Conservation (phyloP, 2,329 filamentous ascomycete species). For the Aulographum hederae region DNA sequence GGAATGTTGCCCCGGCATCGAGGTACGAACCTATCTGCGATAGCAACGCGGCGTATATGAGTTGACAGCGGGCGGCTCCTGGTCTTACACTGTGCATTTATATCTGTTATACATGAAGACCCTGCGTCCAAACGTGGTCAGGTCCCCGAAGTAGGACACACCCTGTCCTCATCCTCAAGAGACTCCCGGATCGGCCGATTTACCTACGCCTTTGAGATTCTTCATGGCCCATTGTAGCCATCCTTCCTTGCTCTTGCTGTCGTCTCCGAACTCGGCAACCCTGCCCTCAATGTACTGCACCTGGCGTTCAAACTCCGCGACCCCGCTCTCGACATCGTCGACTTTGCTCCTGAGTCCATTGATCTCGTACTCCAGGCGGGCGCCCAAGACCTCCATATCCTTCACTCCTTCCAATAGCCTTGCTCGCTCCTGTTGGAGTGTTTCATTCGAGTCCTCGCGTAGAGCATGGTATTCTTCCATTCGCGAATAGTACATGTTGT, state of each 20-base stretch:
- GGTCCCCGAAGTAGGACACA: too few species aligned
- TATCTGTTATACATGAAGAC: too few species aligned
- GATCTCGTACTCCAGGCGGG: conserved; percentile 86
- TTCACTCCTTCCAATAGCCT: conserved; percentile 53
- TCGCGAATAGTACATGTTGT: conserved; percentile 49
- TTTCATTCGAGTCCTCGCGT: conserved; percentile 46
- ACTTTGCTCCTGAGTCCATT: conserved; percentile 62
- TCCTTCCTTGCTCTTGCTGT: conserved; percentile 11
- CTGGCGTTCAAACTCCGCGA: conserved; percentile 62
- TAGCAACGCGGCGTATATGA: too few species aligned
- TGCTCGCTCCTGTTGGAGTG: conserved; percentile 50
- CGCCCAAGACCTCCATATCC: conserved; percentile 63
- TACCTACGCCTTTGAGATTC: too few species aligned
- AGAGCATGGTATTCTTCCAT: conserved; percentile 52
- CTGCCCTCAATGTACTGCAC: conserved; percentile 23
- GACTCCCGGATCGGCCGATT: too few species aligned
- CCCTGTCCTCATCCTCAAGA: too few species aligned
- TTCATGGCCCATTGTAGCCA: background rate
- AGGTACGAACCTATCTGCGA: too few species aligned
- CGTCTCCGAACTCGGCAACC: conserved; percentile 39
- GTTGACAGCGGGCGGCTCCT: too few species aligned
- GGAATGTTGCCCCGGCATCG: too few species aligned
- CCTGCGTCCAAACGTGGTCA: too few species aligned
- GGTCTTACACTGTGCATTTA: too few species aligned
- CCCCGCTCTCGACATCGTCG: conserved; percentile 70